Conservation (phyloP, 1,284 basidiomycete species). For the Sanghuangporus weigelae region DNA sequence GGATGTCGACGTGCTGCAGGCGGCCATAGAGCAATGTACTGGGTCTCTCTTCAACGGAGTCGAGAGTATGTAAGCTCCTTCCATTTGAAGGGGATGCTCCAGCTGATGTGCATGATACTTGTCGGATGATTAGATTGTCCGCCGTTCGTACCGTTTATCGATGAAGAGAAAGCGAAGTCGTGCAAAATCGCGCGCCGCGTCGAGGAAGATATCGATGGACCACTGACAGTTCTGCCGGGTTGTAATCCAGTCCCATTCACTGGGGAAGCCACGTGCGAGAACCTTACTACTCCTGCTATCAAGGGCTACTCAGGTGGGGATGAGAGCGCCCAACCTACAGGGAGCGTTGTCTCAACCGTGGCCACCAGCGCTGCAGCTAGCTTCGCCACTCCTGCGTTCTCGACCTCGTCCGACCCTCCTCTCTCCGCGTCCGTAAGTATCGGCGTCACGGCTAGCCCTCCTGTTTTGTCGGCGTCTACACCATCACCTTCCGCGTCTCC, state of each 20-base stretch:
- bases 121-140: neutral
- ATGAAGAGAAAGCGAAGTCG: slow-evolving; percentile 17
- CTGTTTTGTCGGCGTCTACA: no score
- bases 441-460: no score
- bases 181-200: slow-evolving; percentile 23
- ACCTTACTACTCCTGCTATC: neutral
- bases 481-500: no score
- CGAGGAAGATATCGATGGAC: slow-evolving; percentile 23
- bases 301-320: neutral
- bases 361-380: neutral
- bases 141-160: neutral
- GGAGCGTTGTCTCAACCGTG: neutral
- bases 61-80: slow-evolving; percentile 22
- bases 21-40: slow-evolving; percentile 27
- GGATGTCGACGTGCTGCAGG: slow-evolving; percentile 26
- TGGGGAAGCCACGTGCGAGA: neutral
- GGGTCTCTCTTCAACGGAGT: slow-evolving; percentile 21
- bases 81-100: neutral
- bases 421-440: no score
- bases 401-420: no score
- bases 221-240: slow-evolving; percentile 35
- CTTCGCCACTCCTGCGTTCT: neutral
- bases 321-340: neutral
- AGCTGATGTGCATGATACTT: slow-evolving; percentile 6
- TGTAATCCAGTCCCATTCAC: slow-evolving; percentile 39